These are phyloP conservation scores for Luffa aegyptiaca DNA, from an alignment of 306 rosid genomes.

Conservation along the genomic window DNA sequence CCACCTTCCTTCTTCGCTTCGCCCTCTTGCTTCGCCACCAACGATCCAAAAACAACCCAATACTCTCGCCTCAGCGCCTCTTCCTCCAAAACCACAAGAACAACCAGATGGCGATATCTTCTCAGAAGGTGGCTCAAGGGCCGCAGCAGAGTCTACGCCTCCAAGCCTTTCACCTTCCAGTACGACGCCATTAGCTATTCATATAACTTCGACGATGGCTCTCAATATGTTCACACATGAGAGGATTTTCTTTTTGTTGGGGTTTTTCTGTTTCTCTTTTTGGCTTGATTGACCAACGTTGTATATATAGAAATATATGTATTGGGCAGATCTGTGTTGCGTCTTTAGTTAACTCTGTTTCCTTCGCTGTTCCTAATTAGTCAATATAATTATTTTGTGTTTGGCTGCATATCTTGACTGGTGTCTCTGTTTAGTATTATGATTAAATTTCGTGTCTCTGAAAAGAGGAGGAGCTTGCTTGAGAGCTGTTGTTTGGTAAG, in stretches of 20 bases:
- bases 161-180: conserved; percentile 43
- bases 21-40: neutral
- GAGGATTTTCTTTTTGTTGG: neutral
- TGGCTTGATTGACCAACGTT: neutral
- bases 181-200: conserved; percentile 75
- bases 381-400: too few species aligned
- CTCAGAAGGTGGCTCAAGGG: conserved; percentile 36
- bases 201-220: conserved; percentile 70
- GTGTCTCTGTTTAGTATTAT: too few species aligned
- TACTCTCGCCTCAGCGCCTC: neutral
- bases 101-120: conserved; percentile 29
- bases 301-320: neutral
- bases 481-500: too few species aligned
- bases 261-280: neutral
- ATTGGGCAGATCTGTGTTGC: neutral
- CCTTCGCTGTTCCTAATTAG: neutral
- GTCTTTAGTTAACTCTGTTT: neutral
- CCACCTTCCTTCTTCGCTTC: neutral
- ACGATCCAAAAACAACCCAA: neutral
- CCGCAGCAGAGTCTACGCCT: conserved; percentile 30
- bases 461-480: too few species aligned
- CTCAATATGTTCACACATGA: conserved; percentile 13
- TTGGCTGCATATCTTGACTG: too few species aligned
- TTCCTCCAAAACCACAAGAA: neutral
- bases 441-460: too few species aligned